Percentiles rank a stretch among this genome's conserved stretches.
These are phyloP conservation scores for Alternaria solani DNA, from an alignment of 2,329 filamentous ascomycete genomes.

Conservation along the genomic window DNA sequence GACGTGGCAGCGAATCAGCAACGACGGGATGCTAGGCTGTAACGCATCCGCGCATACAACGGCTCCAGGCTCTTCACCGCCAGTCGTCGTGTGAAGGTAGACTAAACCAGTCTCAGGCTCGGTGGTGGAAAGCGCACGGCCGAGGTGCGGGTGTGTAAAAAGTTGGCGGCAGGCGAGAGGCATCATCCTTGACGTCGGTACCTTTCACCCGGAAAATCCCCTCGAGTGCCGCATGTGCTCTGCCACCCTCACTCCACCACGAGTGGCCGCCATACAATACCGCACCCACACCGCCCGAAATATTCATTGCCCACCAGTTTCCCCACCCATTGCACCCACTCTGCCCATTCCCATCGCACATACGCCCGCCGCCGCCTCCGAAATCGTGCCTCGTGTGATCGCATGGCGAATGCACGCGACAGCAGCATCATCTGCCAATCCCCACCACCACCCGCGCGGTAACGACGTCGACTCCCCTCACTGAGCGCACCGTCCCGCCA, in stretches of 20 bases:
- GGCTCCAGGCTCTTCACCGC: conserved; percentile 18
- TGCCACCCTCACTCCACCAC: conserved; percentile 35
- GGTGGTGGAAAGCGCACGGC: conserved; percentile 11
- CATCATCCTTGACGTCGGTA: conserved; percentile 26
- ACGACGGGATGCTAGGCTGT: neutral
- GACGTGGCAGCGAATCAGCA: conserved; percentile 8
- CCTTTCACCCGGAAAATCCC: conserved; percentile 39
- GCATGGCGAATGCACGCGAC: conserved; percentile 53
- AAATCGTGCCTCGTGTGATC: conserved; percentile 29
- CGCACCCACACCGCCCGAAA: conserved; percentile 5
- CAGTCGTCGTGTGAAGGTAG: conserved; percentile 11
- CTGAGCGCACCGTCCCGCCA: conserved; percentile 12
- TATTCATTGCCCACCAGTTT: neutral
- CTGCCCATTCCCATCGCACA: neutral
- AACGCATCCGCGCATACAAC: conserved; percentile 5
- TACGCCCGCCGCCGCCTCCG: conserved; percentile 26
- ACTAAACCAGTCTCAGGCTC: neutral
- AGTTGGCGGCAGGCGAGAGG: conserved; percentile 26
- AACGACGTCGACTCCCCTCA: conserved; percentile 26
- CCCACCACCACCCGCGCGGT: conserved; percentile 17
- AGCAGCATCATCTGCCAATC: conserved; percentile 35
- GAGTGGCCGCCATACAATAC: conserved; percentile 17
- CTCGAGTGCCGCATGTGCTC: conserved; percentile 19
- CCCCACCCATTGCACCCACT: conserved; percentile 8
- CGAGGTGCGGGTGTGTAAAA: conserved; percentile 24